These are phyloP conservation scores for Drechmeria coniospora DNA, from an alignment of 2,329 filamentous ascomycete species.

Conservation along the genomic window DNA sequence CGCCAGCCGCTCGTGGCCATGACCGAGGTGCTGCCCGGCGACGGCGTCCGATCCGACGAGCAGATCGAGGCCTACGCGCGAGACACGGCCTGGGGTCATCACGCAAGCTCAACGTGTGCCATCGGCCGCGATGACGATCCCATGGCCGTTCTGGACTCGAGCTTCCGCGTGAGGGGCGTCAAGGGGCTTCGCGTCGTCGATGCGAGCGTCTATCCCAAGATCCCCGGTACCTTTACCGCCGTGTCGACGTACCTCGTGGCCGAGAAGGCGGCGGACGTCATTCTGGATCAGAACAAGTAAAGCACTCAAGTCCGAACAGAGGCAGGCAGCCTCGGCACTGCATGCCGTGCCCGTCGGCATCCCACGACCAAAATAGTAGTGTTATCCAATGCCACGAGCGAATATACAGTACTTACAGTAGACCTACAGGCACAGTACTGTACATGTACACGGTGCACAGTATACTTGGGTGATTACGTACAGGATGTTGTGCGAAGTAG, in stretches of 20 bases:
- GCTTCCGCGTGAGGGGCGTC: slow-evolving; percentile 38
- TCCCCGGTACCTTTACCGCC: slow-evolving; percentile 31
- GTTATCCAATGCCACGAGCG: no score
- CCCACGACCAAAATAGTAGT: no score
- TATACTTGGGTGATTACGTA: no score
- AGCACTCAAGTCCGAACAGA: no score
- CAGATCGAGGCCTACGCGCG: slow-evolving; percentile 29
- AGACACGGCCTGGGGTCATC: slow-evolving; percentile 38
- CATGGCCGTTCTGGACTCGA: slow-evolving; percentile 37
- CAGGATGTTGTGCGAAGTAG: no score
- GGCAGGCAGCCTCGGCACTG: no score
- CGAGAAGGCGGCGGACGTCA: slow-evolving; percentile 33
- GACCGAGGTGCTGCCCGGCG: slow-evolving; percentile 16
- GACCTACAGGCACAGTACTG: no score
- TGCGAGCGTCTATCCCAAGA: slow-evolving; percentile 36
- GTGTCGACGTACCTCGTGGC: slow-evolving; percentile 37
- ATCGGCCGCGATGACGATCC: slow-evolving; percentile 38
- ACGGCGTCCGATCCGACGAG: slow-evolving; percentile 20
- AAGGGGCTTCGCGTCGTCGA: slow-evolving; percentile 41
- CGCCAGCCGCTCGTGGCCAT: slow-evolving; percentile 6
- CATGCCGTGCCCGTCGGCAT: no score
- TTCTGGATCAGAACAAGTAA: no score
- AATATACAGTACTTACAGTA: no score
- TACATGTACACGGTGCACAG: no score
- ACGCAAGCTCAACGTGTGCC: slow-evolving; percentile 37